These are phyloP conservation scores for Arabidopsis thaliana DNA, from an alignment of 345 rosid species.

Conservation along the genomic window DNA sequence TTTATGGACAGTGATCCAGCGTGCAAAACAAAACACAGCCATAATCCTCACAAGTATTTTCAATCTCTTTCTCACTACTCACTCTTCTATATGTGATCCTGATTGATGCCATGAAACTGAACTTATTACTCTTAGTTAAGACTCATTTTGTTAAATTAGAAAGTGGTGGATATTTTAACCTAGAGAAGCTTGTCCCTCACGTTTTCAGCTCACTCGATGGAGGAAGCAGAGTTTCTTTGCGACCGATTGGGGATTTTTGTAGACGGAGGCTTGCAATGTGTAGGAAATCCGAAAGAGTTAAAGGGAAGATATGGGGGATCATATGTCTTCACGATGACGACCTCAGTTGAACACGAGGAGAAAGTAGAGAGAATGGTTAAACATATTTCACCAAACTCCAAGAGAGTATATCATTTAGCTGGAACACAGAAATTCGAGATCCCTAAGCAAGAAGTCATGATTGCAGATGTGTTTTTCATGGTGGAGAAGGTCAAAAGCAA, in stretches of 20 bases:
- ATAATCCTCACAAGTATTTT: conserved; percentile 75
- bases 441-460: conserved; percentile 77
- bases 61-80: conserved; percentile 12
- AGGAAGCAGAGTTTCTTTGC: conserved; percentile 94
- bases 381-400: conserved; percentile 66
- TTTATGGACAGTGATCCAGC: conserved; percentile 87
- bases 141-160: not conserved
- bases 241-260: conserved; percentile 89
- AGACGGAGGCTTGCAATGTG: conserved; percentile 84
- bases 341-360: conserved; percentile 59
- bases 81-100: not conserved
- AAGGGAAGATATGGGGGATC: conserved; percentile 89
- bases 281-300: conserved; percentile 88
- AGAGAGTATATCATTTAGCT: conserved; percentile 68
- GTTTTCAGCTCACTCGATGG: conserved; percentile 81
- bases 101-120: not conserved
- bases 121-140: not conserved
- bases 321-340: conserved; percentile 84
- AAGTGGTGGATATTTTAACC: conserved; percentile 11
- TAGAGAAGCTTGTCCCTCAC: conserved; percentile 29
- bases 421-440: conserved; percentile 98
- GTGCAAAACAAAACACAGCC: conserved; percentile 78
- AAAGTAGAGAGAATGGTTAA: conserved; percentile 69
- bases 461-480: conserved; percentile 70
- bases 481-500: conserved; percentile 80